These are phyloP conservation scores for Curvularia eragrostidis DNA, from an alignment of 2,329 filamentous ascomycete genomes.

Conservation along the genomic window DNA sequence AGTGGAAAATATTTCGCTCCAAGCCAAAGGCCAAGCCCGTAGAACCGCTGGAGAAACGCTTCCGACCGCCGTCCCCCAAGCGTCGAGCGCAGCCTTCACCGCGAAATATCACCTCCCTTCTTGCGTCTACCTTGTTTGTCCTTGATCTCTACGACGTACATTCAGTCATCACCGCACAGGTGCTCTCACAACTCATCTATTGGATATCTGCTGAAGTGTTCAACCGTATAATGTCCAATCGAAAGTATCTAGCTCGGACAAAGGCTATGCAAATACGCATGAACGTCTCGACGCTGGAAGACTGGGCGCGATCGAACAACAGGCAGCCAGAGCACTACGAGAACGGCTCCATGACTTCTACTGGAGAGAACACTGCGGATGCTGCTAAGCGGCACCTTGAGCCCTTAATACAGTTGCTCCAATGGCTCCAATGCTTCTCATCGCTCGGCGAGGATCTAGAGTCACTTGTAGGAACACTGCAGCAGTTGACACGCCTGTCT, in stretches of 20 bases:
- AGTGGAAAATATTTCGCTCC: constrained; percentile 96
- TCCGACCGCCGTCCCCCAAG: constrained; percentile 91
- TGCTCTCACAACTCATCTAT: constrained; percentile 90
- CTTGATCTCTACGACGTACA: constrained; percentile 99
- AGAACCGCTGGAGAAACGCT: constrained; percentile 87
- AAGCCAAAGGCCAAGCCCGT: constrained; percentile 85
- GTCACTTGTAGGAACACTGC: constrained; percentile 83
- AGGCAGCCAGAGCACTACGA: constrained; percentile 95
- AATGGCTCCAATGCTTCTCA: constrained; percentile 98
- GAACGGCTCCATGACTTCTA: constrained; percentile 82
- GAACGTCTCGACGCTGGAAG: constrained; percentile 94
- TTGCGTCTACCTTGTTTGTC: constrained; percentile 96
- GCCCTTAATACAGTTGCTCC: constrained; percentile 89
- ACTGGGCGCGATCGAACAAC: constrained; percentile 95
- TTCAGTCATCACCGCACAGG: constrained; percentile 92
- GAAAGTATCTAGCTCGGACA: constrained; percentile 90
- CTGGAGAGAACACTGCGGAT: constrained; percentile 86
- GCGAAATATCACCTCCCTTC: constrained; percentile 90
- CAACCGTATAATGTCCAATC: constrained; percentile 96
- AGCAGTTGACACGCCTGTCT: constrained; percentile 84
- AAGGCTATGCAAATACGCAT: constrained; percentile 99
- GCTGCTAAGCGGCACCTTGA: constrained; percentile 83
- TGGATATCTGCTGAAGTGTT: constrained; percentile 97
- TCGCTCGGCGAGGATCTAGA: constrained; percentile 90
- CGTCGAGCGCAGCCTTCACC: constrained; percentile 90